Base-by-base conservation (phyloP, 352 stramenopile species). In the Phytophthora hybrid region DNA sequence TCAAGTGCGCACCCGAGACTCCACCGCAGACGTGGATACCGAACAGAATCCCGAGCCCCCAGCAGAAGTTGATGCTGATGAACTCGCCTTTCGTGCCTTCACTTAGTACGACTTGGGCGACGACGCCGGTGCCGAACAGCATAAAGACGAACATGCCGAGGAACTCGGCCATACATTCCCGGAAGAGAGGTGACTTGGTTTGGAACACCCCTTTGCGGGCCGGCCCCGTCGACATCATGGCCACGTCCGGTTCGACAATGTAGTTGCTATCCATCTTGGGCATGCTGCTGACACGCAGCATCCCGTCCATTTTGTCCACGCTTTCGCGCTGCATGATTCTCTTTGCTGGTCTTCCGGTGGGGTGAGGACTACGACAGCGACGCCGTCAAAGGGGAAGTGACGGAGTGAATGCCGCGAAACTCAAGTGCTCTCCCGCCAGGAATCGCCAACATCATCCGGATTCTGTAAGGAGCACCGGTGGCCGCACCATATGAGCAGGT, bases 101-200 rank as follows among this genome's bases (percentile, higher is more conserved):
- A 34, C 78, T 80, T 6, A 92, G 69, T n/a, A 81, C 75, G 6
- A 89, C 79, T 71, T 92, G 81, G 16, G 82, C 78, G 29, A 89
- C 84, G 26, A 89, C 84, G 34, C 83, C 85, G 26, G 77, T 78
- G 11, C 85, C 85, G 65, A 91, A 92, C 29, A 51, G 65, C 69
- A 92, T 80, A 44, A 92, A 73, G 47, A 91, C 73, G 19, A 88
- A 73, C 34, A 81, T 89, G 18, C 79, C 81, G 37, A 92, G 75
- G 63, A 88, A 89, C 59, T 90, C 85, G 58, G 81, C 83, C 60
- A 91, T 66, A 26, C 81, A 85, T 62, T 93, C 83, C 21, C 86
- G 86, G 10, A 88, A 18, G n/a, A 89, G 64, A 37, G 77, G 75
- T 13, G 75, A 78, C 63, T 82, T 81, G 53, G 74, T 32, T 59